Evolutionary conservation across 2,329 filamentous ascomycete genomes (phyloP).

Genomic region (Teratosphaeria zuluensis): DNA sequence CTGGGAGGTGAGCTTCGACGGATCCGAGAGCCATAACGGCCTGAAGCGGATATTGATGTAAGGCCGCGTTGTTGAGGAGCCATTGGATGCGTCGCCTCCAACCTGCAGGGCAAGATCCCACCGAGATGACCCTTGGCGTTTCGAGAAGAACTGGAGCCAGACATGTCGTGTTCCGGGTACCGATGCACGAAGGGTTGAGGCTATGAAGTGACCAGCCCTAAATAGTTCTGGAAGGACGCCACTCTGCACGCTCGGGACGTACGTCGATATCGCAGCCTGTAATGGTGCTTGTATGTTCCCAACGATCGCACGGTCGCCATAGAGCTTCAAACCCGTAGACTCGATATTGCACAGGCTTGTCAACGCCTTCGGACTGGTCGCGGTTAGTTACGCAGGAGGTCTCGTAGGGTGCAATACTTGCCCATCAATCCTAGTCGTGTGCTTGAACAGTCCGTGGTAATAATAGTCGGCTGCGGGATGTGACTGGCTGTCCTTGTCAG

Average conservation of each 20-base stretch:
- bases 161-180: background rate
- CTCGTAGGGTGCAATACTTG: background rate
- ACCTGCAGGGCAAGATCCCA: background rate
- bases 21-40: background rate
- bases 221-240: background rate
- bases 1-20: background rate
- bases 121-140: background rate
- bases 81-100: background rate
- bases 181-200: background rate
- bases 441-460: background rate
- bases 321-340: background rate
- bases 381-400: background rate
- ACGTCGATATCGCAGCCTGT: background rate
- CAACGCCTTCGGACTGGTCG: background rate
- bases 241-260: background rate
- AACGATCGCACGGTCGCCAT: background rate
- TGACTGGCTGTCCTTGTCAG: background rate
- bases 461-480: background rate
- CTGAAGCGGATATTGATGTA: background rate
- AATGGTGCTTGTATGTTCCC: background rate
- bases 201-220: background rate
- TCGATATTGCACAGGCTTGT: background rate
- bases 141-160: background rate
- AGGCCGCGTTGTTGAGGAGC: background rate
- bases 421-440: background rate